A percentile compares a stretch with the other conserved stretches of the same genome.
These are phyloP conservation scores for Blastobotrys aristatus DNA, from an alignment of 1,139 yeast species.

Conservation along the genomic window DNA sequence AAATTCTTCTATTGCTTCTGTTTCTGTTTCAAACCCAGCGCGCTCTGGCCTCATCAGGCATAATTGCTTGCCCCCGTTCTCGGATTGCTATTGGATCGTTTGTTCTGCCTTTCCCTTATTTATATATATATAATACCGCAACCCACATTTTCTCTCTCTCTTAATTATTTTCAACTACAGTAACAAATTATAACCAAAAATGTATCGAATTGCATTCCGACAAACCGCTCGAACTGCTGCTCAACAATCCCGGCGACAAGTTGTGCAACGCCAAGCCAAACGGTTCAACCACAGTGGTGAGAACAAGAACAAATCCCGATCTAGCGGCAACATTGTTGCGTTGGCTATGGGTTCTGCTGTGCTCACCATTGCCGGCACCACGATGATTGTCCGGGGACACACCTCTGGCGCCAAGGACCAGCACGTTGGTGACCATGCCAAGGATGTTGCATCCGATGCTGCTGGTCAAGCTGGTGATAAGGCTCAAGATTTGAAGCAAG, in stretches of 20 bases:
- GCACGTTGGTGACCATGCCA: slow-evolving; percentile 4
- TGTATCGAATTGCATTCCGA: slow-evolving; percentile 10
- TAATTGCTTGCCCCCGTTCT: too few relatives aligned
- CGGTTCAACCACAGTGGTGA: slow-evolving; percentile 7
- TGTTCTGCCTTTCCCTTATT: too few relatives aligned
- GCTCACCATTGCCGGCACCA: slow-evolving; percentile 9
- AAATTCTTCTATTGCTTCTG: too few relatives aligned
- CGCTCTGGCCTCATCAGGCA: too few relatives aligned
- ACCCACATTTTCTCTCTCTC: too few relatives aligned
- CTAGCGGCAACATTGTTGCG: slow-evolving; percentile 3
- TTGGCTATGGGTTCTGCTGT: slow-evolving; percentile 6
- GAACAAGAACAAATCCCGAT: neutral
- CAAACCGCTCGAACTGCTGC: slow-evolving; percentile 4
- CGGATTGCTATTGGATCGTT: too few relatives aligned
- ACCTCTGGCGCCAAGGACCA: slow-evolving; percentile 5
- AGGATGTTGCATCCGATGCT: neutral
- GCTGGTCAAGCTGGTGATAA: neutral
- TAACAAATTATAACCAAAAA: too few relatives aligned
- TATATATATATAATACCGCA: too few relatives aligned
- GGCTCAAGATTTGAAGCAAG: neutral
- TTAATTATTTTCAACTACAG: too few relatives aligned
- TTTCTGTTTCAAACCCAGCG: too few relatives aligned
- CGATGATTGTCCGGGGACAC: slow-evolving; percentile 6
- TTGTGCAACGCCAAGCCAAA: slow-evolving; percentile 2
- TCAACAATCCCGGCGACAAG: slow-evolving; percentile 3